Conservation (phyloP, 352 stramenopile species). For the Hyaloperonospora brassicae region DNA sequence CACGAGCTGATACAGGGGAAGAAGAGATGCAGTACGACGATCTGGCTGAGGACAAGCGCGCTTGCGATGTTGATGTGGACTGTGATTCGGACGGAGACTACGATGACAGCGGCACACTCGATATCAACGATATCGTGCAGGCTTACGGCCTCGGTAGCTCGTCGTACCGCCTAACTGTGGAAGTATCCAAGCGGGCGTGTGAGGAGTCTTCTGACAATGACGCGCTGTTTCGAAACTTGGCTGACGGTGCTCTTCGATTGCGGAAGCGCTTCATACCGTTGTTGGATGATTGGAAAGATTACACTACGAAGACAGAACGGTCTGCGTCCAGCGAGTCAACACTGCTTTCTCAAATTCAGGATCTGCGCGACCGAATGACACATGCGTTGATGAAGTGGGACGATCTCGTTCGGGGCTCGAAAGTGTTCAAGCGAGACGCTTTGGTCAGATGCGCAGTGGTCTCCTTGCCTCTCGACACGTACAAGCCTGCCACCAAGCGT, state of each 20-base stretch:
- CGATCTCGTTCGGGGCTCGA: conserved; percentile 27
- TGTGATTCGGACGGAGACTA: conserved; percentile 8
- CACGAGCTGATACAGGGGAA: conserved; percentile 4
- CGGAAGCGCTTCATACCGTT: conserved; percentile 69
- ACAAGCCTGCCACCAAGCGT: conserved; percentile 20
- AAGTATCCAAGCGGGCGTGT: conserved; percentile 49
- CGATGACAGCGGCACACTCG: conserved; percentile 28
- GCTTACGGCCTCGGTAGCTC: conserved; percentile 69
- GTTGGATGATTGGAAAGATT: conserved; percentile 47
- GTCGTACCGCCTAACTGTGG: conserved; percentile 65
- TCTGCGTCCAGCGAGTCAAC: conserved; percentile 1
- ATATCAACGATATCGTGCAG: conserved; percentile 75
- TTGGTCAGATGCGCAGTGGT: conserved; percentile 16
- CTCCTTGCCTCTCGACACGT: conserved; percentile 27
- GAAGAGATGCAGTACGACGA: conserved; percentile 21
- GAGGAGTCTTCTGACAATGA: conserved; percentile 61
- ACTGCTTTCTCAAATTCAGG: conserved; percentile 15
- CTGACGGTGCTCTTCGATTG: conserved; percentile 48
- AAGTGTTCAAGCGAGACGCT: conserved; percentile 6
- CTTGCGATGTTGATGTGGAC: background rate
- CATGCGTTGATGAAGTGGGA: conserved; percentile 33
- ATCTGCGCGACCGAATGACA: conserved; percentile 30
- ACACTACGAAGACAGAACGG: conserved; percentile 17
- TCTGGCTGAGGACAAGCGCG: conserved; percentile 8
- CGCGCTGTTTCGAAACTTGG: conserved; percentile 44